Evolutionary conservation across 129 eudicot genomes (phyloP).

Genomic region (Artemisia tridentata): DNA sequence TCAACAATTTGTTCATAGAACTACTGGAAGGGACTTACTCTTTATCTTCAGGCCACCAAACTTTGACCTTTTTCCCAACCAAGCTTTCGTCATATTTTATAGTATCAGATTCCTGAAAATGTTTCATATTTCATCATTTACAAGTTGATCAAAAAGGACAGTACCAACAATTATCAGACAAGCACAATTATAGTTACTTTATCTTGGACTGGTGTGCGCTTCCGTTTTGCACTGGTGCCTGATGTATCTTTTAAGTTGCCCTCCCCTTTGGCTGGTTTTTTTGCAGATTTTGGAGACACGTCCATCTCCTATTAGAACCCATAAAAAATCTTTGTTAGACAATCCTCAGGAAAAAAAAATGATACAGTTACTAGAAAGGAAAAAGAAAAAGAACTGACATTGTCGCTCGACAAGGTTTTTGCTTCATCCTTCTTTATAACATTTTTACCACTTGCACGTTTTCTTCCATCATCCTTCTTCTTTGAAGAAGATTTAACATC

Average conservation of each 20-base stretch:
- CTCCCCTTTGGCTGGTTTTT: conserved; percentile 60
- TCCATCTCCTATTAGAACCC: conserved; percentile 45
- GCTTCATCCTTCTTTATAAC: conserved; percentile 40
- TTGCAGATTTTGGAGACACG: conserved; percentile 45
- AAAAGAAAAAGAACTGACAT: conserved; percentile 34
- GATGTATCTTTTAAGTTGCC: conserved; percentile 42
- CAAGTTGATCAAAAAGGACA: background rate
- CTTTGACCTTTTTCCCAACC: conserved; percentile 69
- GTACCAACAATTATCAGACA: background rate
- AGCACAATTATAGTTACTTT: conserved; percentile 36
- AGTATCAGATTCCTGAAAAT: conserved; percentile 45
- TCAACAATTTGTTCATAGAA: conserved; percentile 3
- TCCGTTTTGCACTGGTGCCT: conserved; percentile 55
- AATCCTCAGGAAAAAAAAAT: background rate
- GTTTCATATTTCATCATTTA: conserved; percentile 5
- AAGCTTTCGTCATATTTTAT: conserved; percentile 43
- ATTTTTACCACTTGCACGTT: conserved; percentile 51
- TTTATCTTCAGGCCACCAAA: conserved; percentile 89
- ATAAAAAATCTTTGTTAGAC: background rate
- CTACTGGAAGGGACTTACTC: conserved; percentile 42
- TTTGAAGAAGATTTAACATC: conserved; percentile 8
- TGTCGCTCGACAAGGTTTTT: conserved; percentile 42
- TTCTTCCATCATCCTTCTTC: conserved; percentile 46
- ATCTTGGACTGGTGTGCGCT: conserved; percentile 51
- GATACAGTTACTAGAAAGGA: conserved; percentile 24